Conservation (phyloP, 495 filamentous ascomycete species). For the Penicillium antarcticum region DNA sequence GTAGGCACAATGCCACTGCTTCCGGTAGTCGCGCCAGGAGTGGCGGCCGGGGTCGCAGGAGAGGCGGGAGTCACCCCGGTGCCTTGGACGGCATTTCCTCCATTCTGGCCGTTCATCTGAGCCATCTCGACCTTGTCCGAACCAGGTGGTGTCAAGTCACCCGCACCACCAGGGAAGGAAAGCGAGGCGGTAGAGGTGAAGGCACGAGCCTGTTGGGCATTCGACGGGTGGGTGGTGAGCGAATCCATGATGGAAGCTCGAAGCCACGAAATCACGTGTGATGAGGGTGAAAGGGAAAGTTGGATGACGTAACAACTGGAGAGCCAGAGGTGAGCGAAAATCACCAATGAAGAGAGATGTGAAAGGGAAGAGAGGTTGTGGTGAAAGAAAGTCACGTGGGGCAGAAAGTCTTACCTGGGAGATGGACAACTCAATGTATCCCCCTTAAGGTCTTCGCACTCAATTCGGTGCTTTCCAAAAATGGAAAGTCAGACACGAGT, state of each 20-base stretch:
- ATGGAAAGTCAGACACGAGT: background rate
- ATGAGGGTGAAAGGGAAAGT: background rate
- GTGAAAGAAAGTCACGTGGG: background rate
- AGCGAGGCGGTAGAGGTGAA: slow-evolving; percentile 87
- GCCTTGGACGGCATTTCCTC: slow-evolving; percentile 60
- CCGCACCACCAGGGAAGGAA: slow-evolving; percentile 81
- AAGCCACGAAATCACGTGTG: background rate
- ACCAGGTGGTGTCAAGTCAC: slow-evolving; percentile 75
- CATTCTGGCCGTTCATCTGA: slow-evolving; percentile 56
- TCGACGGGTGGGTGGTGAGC: slow-evolving; percentile 85
- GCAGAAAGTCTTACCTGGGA: slow-evolving; percentile 74
- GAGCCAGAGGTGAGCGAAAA: background rate
- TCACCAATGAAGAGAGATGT: background rate
- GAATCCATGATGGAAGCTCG: slow-evolving; percentile 64
- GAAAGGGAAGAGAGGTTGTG: slow-evolving; percentile 11
- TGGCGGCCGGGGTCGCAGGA: slow-evolving; percentile 92
- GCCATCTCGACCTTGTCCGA: slow-evolving; percentile 57
- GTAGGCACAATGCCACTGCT: slow-evolving; percentile 94
- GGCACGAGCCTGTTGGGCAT: slow-evolving; percentile 82
- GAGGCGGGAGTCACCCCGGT: slow-evolving; percentile 93
- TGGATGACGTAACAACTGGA: slow-evolving; percentile 11
- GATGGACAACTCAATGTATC: slow-evolving; percentile 99
- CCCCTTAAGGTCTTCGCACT: slow-evolving; percentile 48
- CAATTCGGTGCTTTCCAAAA: background rate
- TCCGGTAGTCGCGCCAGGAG: slow-evolving; percentile 73